phyloP scores from a whole-genome alignment of 257 asterid genomes.

The Solanum phureja region DNA sequence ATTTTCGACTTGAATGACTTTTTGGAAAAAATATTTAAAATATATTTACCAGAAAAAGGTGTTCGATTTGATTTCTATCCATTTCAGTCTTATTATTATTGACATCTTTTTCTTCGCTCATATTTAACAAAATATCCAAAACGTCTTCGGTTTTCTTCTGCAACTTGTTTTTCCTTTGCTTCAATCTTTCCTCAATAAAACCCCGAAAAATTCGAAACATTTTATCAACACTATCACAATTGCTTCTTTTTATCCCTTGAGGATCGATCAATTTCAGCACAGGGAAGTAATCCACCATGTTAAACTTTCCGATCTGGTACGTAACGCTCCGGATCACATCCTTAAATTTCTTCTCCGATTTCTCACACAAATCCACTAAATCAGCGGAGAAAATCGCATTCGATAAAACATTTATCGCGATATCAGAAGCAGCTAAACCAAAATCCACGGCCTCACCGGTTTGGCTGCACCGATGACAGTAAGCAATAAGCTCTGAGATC shows the following conservation, averaged over 20 bases:
- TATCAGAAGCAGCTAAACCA: slow-evolving; percentile 43
- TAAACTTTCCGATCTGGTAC: neutral
- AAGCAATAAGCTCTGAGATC: slow-evolving; percentile 51
- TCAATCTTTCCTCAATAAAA: no score
- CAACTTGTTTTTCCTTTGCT: no score
- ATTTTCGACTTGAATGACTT: no score
- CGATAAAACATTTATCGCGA: slow-evolving; percentile 38
- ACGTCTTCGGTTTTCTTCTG: no score
- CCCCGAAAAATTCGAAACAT: no score
- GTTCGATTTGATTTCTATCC: no score
- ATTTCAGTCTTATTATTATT: no score
- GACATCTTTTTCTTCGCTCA: no score
- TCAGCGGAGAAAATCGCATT: slow-evolving; percentile 43
- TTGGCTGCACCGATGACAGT: slow-evolving; percentile 30
- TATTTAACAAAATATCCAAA: no score
- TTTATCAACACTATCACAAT: no score
- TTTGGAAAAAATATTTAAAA: no score
- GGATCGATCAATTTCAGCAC: slow-evolving; percentile 38
- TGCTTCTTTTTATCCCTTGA: slow-evolving; percentile 20
- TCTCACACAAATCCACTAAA: slow-evolving; percentile 36
- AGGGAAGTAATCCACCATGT: slow-evolving; percentile 34
- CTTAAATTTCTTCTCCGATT: slow-evolving; percentile 54
- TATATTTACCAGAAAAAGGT: no score
- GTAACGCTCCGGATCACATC: slow-evolving; percentile 3
- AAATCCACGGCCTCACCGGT: slow-evolving; percentile 37